These are phyloP conservation scores for Eleusine indica DNA, from an alignment of 176 grass and related monocot species.

Conservation along the genomic window DNA sequence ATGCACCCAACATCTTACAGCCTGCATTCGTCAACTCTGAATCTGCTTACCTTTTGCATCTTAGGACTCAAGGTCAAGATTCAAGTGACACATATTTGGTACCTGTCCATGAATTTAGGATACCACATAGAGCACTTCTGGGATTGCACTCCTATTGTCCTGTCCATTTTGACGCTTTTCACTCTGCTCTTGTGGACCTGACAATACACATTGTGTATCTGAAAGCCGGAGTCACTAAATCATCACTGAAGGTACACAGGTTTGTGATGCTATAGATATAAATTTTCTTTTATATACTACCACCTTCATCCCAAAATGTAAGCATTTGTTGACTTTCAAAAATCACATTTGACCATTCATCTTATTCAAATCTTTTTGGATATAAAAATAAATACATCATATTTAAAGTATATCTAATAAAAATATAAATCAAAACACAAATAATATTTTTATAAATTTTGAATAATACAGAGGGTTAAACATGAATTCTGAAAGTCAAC, in stretches of 20 bases:
- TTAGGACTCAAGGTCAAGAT: conserved; percentile 63
- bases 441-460: no score
- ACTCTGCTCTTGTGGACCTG: conserved; percentile 85
- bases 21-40: conserved; percentile 22
- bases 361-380: no score
- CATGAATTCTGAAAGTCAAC: no score
- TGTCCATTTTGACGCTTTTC: conserved; percentile 90
- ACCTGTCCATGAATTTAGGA: conserved; percentile 88
- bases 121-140: conserved; percentile 79
- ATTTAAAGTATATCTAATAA: no score
- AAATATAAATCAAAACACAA: no score
- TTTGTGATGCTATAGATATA: conserved; percentile 66
- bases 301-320: no score
- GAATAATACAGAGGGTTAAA: no score
- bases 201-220: conserved; percentile 81
- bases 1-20: conserved; percentile 16
- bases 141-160: conserved; percentile 92
- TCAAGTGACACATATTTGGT: conserved; percentile 59
- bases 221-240: conserved; percentile 64
- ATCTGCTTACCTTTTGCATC: conserved; percentile 46
- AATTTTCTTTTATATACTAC: conserved; percentile 24
- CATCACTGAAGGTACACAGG: conserved; percentile 76
- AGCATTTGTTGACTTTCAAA: no score
- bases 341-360: no score
- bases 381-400: no score